A percentile compares a stretch with the other conserved stretches of the same genome.
phyloP scores from a whole-genome alignment of 2,329 filamentous ascomycete genomes.

The Exserohilum rostratum region DNA sequence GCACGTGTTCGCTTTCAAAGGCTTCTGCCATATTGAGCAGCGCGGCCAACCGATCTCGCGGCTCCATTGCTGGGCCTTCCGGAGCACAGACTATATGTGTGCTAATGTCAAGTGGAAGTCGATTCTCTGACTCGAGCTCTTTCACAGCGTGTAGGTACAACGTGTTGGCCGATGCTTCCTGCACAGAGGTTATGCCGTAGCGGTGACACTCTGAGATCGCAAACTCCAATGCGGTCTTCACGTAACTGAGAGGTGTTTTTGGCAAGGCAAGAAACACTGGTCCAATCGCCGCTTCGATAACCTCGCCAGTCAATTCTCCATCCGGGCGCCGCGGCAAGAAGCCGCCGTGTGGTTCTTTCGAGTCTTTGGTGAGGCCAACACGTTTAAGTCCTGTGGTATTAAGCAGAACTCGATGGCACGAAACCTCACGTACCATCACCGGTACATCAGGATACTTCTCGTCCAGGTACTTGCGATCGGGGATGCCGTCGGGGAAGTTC shows the following conservation, averaged over 20 bases:
- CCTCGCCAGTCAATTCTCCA: conserved; percentile 39
- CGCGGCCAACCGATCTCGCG: conserved; percentile 18
- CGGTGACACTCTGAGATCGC: conserved; percentile 31
- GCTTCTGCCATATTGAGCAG: conserved; percentile 18
- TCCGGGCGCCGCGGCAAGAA: conserved; percentile 30
- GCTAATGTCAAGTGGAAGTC: conserved; percentile 30
- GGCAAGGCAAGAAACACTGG: conserved; percentile 28
- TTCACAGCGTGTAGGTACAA: conserved; percentile 30
- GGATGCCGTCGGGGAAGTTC: conserved; percentile 28
- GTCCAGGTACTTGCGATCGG: conserved; percentile 32
- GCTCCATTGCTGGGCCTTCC: conserved; percentile 12
- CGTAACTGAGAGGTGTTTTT: conserved; percentile 23
- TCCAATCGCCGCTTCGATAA: conserved; percentile 33
- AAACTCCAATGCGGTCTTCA: conserved; percentile 30
- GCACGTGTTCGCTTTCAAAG: conserved; percentile 31
- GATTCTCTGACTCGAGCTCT: conserved; percentile 34
- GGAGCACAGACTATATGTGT: conserved; percentile 20
- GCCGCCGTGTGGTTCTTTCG: conserved; percentile 27
- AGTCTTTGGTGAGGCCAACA: neutral
- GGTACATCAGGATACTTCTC: conserved; percentile 37
- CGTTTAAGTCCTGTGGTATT: neutral
- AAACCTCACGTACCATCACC: conserved; percentile 32
- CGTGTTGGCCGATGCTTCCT: conserved; percentile 42
- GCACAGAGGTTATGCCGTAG: conserved; percentile 40
- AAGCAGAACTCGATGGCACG: neutral